Evolutionary conservation across 208 protist genomes (phyloP).

Genomic region (Crithidia expoeki): DNA sequence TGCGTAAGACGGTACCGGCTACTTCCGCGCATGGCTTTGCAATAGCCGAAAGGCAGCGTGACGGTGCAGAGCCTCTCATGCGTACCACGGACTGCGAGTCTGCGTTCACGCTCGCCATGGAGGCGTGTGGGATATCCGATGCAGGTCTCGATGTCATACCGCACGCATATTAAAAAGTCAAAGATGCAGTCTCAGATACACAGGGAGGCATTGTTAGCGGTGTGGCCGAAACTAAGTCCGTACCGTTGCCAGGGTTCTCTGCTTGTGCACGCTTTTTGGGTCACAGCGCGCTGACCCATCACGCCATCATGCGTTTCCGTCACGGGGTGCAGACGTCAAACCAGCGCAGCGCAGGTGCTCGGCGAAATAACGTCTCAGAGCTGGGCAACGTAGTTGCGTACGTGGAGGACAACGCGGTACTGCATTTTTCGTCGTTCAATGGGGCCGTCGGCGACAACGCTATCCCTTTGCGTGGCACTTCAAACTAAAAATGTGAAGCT

Average conservation of each 20-base stretch:
- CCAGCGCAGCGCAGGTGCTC: neutral
- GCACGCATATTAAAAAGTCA: neutral
- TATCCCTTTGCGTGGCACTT: neutral
- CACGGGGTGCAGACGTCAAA: neutral
- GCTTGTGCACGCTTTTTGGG: constrained; percentile 25
- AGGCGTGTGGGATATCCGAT: constrained; percentile 14
- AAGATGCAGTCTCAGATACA: neutral
- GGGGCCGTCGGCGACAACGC: neutral
- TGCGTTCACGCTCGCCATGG: constrained; percentile 9
- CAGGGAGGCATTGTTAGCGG: neutral
- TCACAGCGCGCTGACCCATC: constrained; percentile 13
- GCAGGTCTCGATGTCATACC: constrained; percentile 3
- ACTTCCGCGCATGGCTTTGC: neutral
- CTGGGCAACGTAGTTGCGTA: constrained; percentile 16
- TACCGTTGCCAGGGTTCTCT: too few relatives aligned
- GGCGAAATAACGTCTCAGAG: neutral
- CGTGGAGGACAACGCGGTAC: constrained; percentile 33
- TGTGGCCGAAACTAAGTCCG: too few relatives aligned
- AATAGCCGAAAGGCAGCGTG: too few relatives aligned
- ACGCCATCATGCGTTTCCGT: constrained; percentile 14
- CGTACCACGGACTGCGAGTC: neutral
- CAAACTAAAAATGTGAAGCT: neutral
- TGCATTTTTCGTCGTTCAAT: neutral
- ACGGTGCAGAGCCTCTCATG: too few relatives aligned
- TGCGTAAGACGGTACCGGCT: neutral